A percentile compares a stretch with the other conserved stretches of the same genome.
Conservation (phyloP, 495 filamentous ascomycete species). For the Hypoxylon cercidicola region DNA sequence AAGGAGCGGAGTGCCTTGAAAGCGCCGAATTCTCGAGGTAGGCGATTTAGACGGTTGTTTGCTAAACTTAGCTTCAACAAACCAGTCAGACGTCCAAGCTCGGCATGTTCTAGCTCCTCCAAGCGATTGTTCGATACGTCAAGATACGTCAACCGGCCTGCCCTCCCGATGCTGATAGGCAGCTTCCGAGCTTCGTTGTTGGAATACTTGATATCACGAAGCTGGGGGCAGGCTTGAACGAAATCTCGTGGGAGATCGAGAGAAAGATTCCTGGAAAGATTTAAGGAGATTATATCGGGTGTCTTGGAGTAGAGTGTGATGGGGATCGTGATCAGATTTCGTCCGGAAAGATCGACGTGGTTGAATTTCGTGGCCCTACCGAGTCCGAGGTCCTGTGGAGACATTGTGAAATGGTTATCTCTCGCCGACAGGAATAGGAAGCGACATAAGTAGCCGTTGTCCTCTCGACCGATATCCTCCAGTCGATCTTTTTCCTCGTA, state of each 20-base stretch:
- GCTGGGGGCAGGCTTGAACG: constrained; percentile 87
- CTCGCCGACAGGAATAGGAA: constrained; percentile 93
- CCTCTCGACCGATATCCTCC: constrained; percentile 96
- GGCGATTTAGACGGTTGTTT: constrained; percentile 82
- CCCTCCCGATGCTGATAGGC: constrained; percentile 85
- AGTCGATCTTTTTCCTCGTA: constrained; percentile 88
- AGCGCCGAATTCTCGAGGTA: constrained; percentile 82
- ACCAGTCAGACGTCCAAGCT: constrained; percentile 67
- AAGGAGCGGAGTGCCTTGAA: constrained; percentile 82
- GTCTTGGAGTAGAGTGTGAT: constrained; percentile 93
- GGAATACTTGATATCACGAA: constrained; percentile 94
- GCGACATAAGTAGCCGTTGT: constrained; percentile 95
- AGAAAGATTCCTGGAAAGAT: constrained; percentile 89
- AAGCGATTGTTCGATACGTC: constrained; percentile 95
- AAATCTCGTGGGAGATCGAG: constrained; percentile 96
- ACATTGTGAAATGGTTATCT: constrained; percentile 76
- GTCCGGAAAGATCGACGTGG: constrained; percentile 91
- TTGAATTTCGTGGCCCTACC: constrained; percentile 84
- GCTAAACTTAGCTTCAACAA: constrained; percentile 90
- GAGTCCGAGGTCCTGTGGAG: constrained; percentile 76
- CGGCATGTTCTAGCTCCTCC: constrained; percentile 84
- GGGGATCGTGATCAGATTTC: constrained; percentile 93
- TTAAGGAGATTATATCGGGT: constrained; percentile 91
- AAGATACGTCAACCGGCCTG: constrained; percentile 82
- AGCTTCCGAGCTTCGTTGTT: constrained; percentile 89